A percentile compares a stretch with the other conserved stretches of the same genome.
Conservation (phyloP, 192 early-diverging fungal species). For the Umbelopsis ramanniana region DNA sequence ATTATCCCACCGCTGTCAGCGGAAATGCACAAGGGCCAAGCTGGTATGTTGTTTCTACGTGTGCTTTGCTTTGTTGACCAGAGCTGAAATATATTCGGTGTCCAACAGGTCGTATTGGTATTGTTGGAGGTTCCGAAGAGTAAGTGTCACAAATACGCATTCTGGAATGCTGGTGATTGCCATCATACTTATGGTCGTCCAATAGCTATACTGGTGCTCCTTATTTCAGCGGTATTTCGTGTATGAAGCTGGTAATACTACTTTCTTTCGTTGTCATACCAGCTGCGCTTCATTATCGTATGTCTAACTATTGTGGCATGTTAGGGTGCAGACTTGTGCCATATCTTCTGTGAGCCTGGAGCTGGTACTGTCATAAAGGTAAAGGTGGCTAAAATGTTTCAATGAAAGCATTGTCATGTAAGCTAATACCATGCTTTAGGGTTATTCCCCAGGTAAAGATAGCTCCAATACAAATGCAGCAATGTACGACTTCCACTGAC, state of each 20-base stretch:
- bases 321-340: slow-evolving; percentile 83
- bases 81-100: not conserved
- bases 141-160: slow-evolving; percentile 34
- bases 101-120: slow-evolving; percentile 65
- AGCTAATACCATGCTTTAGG: slow-evolving; percentile 21
- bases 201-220: slow-evolving; percentile 89
- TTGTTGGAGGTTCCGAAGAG: slow-evolving; percentile 88
- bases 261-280: not conserved
- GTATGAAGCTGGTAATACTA: slow-evolving; percentile 67
- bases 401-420: not conserved
- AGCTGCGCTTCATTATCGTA: slow-evolving; percentile 13
- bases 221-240: slow-evolving; percentile 79
- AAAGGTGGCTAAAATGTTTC: not conserved
- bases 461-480: not conserved
- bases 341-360: slow-evolving; percentile 83
- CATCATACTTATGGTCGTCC: not conserved
- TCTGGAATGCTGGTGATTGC: not conserved
- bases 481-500: not conserved
- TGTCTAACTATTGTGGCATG: not conserved
- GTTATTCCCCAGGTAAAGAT: slow-evolving; percentile 49
- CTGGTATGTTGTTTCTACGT: slow-evolving; percentile 51
- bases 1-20: slow-evolving; percentile 64
- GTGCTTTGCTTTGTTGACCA: not conserved
- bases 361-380: slow-evolving; percentile 81
- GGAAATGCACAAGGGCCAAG: slow-evolving; percentile 79